These are phyloP conservation scores for Cryptosporidium viatorum DNA, from an alignment of 169 alveolate genomes.

Conservation along the genomic window DNA sequence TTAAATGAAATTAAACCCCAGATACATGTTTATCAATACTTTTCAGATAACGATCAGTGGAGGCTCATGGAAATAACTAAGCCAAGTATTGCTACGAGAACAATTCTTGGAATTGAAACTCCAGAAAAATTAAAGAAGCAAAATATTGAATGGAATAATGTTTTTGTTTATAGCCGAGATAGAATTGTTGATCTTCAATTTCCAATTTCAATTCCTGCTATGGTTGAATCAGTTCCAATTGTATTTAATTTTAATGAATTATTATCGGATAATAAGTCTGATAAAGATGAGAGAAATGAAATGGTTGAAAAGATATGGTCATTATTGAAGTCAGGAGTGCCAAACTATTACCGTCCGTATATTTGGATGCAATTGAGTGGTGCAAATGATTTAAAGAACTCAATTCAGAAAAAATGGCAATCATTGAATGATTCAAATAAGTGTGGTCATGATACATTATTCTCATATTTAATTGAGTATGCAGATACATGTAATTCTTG, in stretches of 20 bases:
- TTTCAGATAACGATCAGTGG: conserved; percentile 72
- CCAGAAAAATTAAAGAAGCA: conserved; percentile 72
- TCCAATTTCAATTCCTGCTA: conserved; percentile 73
- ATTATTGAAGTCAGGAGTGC: conserved; percentile 61
- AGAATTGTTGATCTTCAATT: conserved; percentile 66
- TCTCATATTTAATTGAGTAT: conserved; percentile 71
- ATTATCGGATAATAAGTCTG: conserved; percentile 17
- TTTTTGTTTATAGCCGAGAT: conserved; percentile 69
- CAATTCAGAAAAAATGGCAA: conserved; percentile 54
- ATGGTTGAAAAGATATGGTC: conserved; percentile 68
- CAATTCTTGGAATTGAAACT: conserved; percentile 68
- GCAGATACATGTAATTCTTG: conserved; percentile 75
- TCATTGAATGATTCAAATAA: conserved; percentile 68
- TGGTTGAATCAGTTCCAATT: conserved; percentile 74
- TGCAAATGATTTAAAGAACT: conserved; percentile 61
- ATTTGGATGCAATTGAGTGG: conserved; percentile 75
- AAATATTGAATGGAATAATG: conserved; percentile 72
- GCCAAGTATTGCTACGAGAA: conserved; percentile 73
- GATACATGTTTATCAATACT: conserved; percentile 64
- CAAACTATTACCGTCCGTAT: conserved; percentile 72
- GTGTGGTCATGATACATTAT: conserved; percentile 70
- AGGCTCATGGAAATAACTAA: conserved; percentile 64
- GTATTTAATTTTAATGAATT: conserved; percentile 60
- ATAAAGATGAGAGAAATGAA: conserved; percentile 30
- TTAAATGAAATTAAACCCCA: conserved; percentile 70